phyloP scores from a whole-genome alignment of 2,329 filamentous ascomycete species.

The Botrytis medusae region DNA sequence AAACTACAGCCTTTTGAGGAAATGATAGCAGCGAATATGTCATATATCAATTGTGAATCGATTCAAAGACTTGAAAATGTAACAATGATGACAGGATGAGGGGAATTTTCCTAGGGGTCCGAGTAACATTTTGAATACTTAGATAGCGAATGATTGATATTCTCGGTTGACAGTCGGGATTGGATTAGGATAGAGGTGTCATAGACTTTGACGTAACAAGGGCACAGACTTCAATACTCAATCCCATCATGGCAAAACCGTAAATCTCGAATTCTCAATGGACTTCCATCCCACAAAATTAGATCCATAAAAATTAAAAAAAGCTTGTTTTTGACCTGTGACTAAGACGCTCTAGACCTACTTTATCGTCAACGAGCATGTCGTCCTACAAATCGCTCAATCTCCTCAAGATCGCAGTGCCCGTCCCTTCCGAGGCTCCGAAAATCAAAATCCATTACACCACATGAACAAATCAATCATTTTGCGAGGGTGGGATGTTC shows the following conservation, averaged over 20 bases:
- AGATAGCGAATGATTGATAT: background rate
- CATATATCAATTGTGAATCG: background rate
- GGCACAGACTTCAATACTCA: background rate
- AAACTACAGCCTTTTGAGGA: background rate
- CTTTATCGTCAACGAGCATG: background rate
- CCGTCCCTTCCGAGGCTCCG: background rate
- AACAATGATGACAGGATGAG: background rate
- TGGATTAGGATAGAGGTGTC: background rate
- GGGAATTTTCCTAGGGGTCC: background rate
- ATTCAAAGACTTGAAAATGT: background rate
- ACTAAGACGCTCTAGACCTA: background rate
- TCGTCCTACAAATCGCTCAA: background rate
- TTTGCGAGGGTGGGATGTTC: background rate
- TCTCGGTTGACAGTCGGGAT: background rate
- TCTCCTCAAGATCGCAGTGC: background rate
- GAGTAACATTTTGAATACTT: background rate
- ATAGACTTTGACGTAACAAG: background rate
- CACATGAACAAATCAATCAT: background rate
- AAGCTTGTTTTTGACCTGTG: background rate
- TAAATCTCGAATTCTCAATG: background rate
- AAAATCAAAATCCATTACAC: background rate
- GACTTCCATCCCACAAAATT: background rate
- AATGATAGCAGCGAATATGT: background rate
- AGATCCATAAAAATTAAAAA: background rate
- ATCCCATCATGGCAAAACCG: background rate